Conservation (phyloP, 352 stramenopile species). For the Bremia lactucae region DNA sequence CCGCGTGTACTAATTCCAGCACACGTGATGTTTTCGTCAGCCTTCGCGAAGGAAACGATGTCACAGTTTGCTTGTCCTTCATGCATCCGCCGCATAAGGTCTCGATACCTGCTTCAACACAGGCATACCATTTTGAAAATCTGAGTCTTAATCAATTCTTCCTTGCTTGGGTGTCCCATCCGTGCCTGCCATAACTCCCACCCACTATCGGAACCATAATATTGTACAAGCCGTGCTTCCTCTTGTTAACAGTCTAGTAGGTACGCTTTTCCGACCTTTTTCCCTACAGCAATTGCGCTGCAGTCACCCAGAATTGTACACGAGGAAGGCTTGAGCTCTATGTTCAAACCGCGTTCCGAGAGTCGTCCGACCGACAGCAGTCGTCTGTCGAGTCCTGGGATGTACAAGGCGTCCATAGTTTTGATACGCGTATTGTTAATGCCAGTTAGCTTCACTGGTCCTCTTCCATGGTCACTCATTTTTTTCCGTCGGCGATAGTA, state of each 20-base stretch:
- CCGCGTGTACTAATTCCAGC: conserved; percentile 2
- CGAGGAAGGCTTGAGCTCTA: conserved; percentile 7
- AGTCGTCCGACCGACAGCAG: conserved; percentile 6
- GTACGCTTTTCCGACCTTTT: conserved; percentile 11
- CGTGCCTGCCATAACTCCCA: conserved; percentile 16
- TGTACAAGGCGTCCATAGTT: conserved; percentile 8
- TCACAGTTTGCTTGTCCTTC: background rate
- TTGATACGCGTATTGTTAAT: background rate
- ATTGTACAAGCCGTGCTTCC: conserved; percentile 1
- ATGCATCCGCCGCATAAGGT: conserved; percentile 10
- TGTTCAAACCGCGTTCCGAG: conserved; percentile 1
- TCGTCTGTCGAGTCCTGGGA: conserved; percentile 8
- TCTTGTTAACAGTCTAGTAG: conserved; percentile 9
- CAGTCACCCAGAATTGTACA: conserved; percentile 2
- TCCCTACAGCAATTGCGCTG: conserved; percentile 1
- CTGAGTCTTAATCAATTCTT: conserved; percentile 1
- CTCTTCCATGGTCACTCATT: conserved; percentile 2
- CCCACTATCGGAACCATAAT: conserved; percentile 1
- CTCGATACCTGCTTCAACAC: background rate
- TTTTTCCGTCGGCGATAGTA: conserved; percentile 7
- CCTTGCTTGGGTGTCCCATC: conserved; percentile 6
- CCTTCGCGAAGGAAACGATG: background rate
- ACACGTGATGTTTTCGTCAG: conserved; percentile 2
- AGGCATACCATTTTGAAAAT: conserved; percentile 3
- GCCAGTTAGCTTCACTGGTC: conserved; percentile 2